A percentile compares a stretch with the other conserved stretches of the same genome.
Evolutionary conservation across 805 yeast genomes (phyloP).

Genomic region (Starmerella vaccinii): DNA sequence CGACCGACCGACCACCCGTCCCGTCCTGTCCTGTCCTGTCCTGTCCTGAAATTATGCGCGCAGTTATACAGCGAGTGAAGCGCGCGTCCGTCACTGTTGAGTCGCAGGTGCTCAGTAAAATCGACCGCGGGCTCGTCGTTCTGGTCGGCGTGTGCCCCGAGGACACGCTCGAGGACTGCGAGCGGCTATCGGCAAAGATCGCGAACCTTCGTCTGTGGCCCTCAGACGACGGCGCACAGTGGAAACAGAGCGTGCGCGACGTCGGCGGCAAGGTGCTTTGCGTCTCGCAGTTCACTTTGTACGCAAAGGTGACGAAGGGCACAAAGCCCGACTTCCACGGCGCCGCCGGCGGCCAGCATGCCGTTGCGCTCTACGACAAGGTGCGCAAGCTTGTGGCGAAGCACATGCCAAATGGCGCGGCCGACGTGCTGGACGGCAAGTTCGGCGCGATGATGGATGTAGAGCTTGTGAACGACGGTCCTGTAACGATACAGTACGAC

Average conservation of each 20-base stretch:
- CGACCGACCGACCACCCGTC: no score
- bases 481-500: conserved; percentile 77
- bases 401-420: conserved; percentile 38
- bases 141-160: conserved; percentile 74
- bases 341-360: conserved; percentile 71
- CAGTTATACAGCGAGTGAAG: conserved; percentile 82
- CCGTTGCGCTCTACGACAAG: conserved; percentile 40
- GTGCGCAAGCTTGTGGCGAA: conserved; percentile 32
- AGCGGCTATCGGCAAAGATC: conserved; percentile 57
- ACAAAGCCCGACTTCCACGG: conserved; percentile 89
- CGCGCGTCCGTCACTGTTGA: conserved; percentile 85
- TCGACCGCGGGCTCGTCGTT: conserved; percentile 63
- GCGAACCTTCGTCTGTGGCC: conserved; percentile 64
- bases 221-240: conserved; percentile 56
- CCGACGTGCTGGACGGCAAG: conserved; percentile 70
- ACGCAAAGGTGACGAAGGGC: conserved; percentile 79
- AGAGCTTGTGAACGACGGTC: conserved; percentile 78
- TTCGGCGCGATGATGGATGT: conserved; percentile 99
- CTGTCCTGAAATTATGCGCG: conserved; percentile 76
- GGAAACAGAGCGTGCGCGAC: conserved; percentile 65
- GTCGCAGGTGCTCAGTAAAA: conserved; percentile 53
- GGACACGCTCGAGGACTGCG: conserved; percentile 68
- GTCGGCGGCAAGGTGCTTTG: conserved; percentile 64
- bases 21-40: no score
- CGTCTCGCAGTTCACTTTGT: conserved; percentile 85